Base-by-base conservation (phyloP, 2,329 filamentous ascomycete species). In the Phaeosphaeriaceae sp. region DNA sequence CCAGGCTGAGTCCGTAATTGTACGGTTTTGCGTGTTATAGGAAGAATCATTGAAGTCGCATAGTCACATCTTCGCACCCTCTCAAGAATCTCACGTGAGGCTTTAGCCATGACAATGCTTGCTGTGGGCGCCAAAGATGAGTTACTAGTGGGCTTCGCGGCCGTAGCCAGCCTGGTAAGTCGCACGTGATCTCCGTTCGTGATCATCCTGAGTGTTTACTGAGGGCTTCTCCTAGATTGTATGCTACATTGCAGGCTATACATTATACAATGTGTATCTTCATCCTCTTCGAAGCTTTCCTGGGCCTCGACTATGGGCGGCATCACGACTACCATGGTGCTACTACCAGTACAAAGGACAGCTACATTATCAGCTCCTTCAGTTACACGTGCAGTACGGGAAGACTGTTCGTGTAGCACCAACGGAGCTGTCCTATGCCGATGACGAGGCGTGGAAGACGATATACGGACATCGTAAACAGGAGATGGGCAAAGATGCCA, bases 271-370 rank as follows among this genome's bases (percentile, higher is more conserved):
- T n/a, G 3, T 32, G 11, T 32, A 32, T 7, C 69, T 77, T 42
- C 72, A 76, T 30, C 75, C 76, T 4, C 63, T 77, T 1, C 48
- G 64, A 16, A 64, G 67, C 18, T 73, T 67, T 42, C 75, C 75
- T 12, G 76, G 75, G 3, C 75, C 76, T 3, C 65, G 54, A 15
- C 42, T 68, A 6, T 61, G 57, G 51, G 60, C 64, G 12, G 56
- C 61, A 11, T 59, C 64, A 13, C 59, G 65, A 20, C 26, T 71
- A 11, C 60, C 65, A 1, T 69, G 68, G 33, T 21, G 41, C 11
- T 12, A 52, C 52, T 34, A 45, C 45, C 20, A 49, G 50, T 46
- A 42, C 53, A 4, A 15, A 52, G 6, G 54, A 35, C 3, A 64
- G 63, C 32, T 48, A 17, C 17, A 50, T n/a, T 16, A 32, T 13